These are phyloP conservation scores for Chloroidium sp. DNA, from an alignment of 163 green algal genomes.

Conservation along the genomic window DNA sequence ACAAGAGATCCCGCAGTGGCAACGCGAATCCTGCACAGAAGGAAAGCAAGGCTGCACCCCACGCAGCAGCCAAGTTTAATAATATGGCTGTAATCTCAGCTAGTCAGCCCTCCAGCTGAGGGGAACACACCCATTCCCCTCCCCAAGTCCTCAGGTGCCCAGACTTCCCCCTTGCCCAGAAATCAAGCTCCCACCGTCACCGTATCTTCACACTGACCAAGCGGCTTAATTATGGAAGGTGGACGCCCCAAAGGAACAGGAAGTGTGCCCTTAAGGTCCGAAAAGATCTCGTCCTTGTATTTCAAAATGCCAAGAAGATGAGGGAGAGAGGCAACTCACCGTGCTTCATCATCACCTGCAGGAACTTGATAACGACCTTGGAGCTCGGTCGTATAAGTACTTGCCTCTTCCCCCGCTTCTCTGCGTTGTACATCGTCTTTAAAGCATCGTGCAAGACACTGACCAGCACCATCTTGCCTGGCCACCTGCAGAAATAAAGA, in stretches of 20 bases:
- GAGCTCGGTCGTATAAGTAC: slow-evolving; percentile 90
- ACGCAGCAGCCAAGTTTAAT: too few relatives aligned
- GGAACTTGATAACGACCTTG: slow-evolving; percentile 99
- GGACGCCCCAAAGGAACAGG: neutral
- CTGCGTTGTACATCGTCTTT: slow-evolving; percentile 99
- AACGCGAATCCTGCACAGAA: too few relatives aligned
- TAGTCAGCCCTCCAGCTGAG: too few relatives aligned
- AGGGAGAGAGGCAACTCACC: slow-evolving; percentile 32
- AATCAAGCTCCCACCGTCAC: too few relatives aligned
- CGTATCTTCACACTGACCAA: too few relatives aligned
- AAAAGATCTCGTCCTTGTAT: neutral
- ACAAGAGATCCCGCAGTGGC: too few relatives aligned
- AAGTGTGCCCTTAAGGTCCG: neutral
- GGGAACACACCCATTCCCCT: too few relatives aligned
- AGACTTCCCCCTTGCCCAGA: too few relatives aligned
- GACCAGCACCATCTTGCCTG: slow-evolving; percentile 71
- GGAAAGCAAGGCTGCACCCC: too few relatives aligned
- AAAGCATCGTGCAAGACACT: slow-evolving; percentile 82
- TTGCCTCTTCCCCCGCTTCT: slow-evolving; percentile 98
- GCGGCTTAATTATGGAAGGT: neutral
- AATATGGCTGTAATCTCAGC: too few relatives aligned
- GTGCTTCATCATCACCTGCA: slow-evolving; percentile 99
- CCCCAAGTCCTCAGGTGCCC: too few relatives aligned
- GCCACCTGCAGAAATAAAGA: too few relatives aligned
- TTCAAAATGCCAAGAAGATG: neutral